Percentiles rank a stretch among this genome's conserved stretches.
phyloP scores from a whole-genome alignment of 305 asterid species.

The Fraxinus ornus region DNA sequence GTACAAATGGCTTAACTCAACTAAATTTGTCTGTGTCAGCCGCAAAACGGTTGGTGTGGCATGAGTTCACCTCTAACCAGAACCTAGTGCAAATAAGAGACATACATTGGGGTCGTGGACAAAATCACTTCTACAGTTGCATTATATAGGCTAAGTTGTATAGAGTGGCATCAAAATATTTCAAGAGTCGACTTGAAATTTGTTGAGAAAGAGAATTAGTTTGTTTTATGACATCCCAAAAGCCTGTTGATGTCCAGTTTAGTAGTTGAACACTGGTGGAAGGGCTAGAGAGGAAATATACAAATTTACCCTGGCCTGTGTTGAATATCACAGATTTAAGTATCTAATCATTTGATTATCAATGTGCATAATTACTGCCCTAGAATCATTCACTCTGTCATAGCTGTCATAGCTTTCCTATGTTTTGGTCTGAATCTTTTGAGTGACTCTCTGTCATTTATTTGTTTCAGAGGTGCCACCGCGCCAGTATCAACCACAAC shows the following conservation, averaged over 20 bases:
- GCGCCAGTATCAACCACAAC: neutral
- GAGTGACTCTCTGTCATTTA: neutral
- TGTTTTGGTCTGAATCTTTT: neutral
- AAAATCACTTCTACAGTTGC: neutral
- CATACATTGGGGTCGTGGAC: neutral
- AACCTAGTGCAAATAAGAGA: neutral
- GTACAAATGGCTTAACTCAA: no score
- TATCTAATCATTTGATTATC: neutral
- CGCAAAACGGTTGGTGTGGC: neutral
- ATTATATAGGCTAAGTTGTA: neutral
- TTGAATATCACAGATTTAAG: neutral
- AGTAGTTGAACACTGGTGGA: no score
- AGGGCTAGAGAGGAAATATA: no score
- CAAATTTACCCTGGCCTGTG: no score
- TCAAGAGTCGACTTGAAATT: neutral
- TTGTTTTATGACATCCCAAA: neutral
- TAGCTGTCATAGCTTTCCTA: neutral
- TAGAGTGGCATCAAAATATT: neutral
- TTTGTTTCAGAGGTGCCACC: neutral
- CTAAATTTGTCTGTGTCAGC: neutral
- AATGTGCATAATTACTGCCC: neutral
- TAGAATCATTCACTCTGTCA: neutral
- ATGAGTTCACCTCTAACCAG: neutral
- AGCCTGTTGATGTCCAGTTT: neutral
- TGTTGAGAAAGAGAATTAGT: neutral